A percentile compares a stretch with the other conserved stretches of the same genome.
Evolutionary conservation across 2,329 filamentous ascomycete genomes (phyloP).

Genomic region (Arthrobotrys pseudoclavata): DNA sequence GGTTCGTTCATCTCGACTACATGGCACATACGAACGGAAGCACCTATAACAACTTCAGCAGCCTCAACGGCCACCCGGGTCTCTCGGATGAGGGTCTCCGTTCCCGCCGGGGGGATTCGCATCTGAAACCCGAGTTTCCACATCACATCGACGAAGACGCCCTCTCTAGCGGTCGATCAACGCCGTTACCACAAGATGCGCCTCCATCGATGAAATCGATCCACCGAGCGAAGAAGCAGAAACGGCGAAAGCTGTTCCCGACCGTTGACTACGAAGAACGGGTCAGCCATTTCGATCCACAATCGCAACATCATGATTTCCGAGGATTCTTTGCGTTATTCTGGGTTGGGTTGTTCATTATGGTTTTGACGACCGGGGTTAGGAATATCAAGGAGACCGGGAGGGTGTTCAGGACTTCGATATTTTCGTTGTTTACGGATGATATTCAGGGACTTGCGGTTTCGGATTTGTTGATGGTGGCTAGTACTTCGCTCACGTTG

Average conservation of each 20-base stretch:
- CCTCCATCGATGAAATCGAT: conserved; percentile 91
- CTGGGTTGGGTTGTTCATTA: conserved; percentile 96
- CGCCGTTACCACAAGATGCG: conserved; percentile 87
- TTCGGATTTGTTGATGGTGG: conserved; percentile 87
- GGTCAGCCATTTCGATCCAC: conserved; percentile 94
- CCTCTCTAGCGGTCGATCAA: conserved; percentile 70
- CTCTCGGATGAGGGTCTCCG: conserved; percentile 38
- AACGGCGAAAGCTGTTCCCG: conserved; percentile 87
- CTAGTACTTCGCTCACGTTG: conserved; percentile 78
- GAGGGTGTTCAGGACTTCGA: conserved; percentile 83
- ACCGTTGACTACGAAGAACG: conserved; percentile 91
- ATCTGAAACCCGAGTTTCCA: conserved; percentile 47
- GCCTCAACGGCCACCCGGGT: conserved; percentile 38
- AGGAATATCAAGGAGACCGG: conserved; percentile 95
- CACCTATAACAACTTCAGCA: conserved; percentile 14
- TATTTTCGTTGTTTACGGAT: conserved; percentile 88
- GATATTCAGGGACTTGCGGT: conserved; percentile 89
- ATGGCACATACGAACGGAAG: conserved; percentile 51
- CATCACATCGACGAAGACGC: conserved; percentile 49
- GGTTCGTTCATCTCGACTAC: conserved; percentile 1
- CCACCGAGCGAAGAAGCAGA: conserved; percentile 85
- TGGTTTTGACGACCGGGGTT: conserved; percentile 94
- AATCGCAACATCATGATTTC: conserved; percentile 93
- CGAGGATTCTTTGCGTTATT: conserved; percentile 98
- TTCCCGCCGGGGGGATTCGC: conserved; percentile 33